Percentiles rank a stretch among this genome's conserved stretches.
phyloP scores from a whole-genome alignment of 345 rosid species.

The Aquilaria sinensis region DNA sequence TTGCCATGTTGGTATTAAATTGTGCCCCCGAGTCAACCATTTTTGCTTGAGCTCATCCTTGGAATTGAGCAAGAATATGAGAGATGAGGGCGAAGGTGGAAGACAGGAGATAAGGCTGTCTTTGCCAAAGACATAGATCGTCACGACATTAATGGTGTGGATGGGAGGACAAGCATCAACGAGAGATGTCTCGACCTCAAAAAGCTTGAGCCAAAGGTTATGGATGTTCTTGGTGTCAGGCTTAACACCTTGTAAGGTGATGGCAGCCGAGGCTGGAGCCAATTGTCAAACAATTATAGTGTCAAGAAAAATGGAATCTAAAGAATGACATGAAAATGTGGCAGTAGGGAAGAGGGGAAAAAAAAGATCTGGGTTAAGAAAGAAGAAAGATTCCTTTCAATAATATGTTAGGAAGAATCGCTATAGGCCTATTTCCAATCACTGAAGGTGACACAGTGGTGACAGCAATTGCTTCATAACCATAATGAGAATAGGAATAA shows the following conservation, averaged over 20 bases:
- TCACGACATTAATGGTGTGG: slow-evolving; percentile 68
- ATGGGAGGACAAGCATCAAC: slow-evolving; percentile 67
- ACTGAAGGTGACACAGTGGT: slow-evolving; percentile 1
- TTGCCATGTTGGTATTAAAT: too few species aligned
- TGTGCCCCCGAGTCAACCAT: too few species aligned
- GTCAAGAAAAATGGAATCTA: slow-evolving; percentile 38
- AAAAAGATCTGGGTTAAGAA: slow-evolving; percentile 20
- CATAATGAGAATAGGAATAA: background rate
- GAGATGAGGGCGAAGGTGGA: too few species aligned
- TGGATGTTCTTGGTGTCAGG: slow-evolving; percentile 97
- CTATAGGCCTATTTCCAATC: slow-evolving; percentile 10
- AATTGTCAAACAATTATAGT: slow-evolving; percentile 80
- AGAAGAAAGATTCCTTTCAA: slow-evolving; percentile 33
- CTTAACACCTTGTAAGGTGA: slow-evolving; percentile 73
- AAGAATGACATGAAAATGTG: slow-evolving; percentile 37
- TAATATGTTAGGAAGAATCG: slow-evolving; percentile 31
- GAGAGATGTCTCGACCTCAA: slow-evolving; percentile 72
- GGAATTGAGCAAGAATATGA: too few species aligned
- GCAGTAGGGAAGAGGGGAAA: slow-evolving; percentile 26
- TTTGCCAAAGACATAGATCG: slow-evolving; percentile 44
- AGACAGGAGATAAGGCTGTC: slow-evolving; percentile 14
- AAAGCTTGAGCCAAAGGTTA: slow-evolving; percentile 92
- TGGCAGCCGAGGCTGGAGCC: slow-evolving; percentile 80
- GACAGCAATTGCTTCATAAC: background rate
- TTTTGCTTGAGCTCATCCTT: too few species aligned